Evolutionary conservation across 768 basidiomycete genomes (phyloP).

Genomic region (Vishniacozyma victoriae): DNA sequence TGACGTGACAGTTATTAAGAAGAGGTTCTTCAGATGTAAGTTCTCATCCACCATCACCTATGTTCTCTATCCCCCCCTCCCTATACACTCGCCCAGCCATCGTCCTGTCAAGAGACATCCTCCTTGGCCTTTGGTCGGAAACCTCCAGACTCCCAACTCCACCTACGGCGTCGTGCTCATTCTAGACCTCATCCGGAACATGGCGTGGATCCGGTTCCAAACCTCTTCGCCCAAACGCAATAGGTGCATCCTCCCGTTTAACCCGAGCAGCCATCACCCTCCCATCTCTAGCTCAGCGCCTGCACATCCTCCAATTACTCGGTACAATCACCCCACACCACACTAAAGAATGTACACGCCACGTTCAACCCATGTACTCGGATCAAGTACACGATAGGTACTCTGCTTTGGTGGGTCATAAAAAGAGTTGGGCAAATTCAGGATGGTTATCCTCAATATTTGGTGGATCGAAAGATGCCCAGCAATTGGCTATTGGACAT

Average conservation of each 20-base stretch:
- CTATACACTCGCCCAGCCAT: no score
- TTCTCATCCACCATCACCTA: no score
- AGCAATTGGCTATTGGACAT: constrained; percentile 12
- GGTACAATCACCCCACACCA: constrained; percentile 83
- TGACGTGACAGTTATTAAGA: constrained; percentile 24
- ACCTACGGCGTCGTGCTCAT: background rate
- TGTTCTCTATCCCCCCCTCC: no score
- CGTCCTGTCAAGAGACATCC: no score
- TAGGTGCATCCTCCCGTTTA: constrained; percentile 27
- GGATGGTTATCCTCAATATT: constrained; percentile 33
- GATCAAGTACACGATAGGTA: constrained; percentile 84
- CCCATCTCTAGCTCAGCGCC: constrained; percentile 77
- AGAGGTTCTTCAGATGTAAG: constrained; percentile 36
- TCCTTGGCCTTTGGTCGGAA: no score
- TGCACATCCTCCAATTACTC: constrained; percentile 76
- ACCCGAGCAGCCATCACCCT: constrained; percentile 47
- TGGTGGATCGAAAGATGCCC: constrained; percentile 22
- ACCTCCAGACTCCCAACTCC: no score
- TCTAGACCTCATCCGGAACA: constrained; percentile 17
- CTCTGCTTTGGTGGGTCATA: constrained; percentile 71
- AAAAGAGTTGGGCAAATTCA: constrained; percentile 48
- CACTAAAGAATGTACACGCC: constrained; percentile 83
- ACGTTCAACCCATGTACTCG: constrained; percentile 74
- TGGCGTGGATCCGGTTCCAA: constrained; percentile 33
- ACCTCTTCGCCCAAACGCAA: constrained; percentile 28